These are phyloP conservation scores for Penicillium paxilli DNA, from an alignment of 495 filamentous ascomycete species.

Conservation along the genomic window DNA sequence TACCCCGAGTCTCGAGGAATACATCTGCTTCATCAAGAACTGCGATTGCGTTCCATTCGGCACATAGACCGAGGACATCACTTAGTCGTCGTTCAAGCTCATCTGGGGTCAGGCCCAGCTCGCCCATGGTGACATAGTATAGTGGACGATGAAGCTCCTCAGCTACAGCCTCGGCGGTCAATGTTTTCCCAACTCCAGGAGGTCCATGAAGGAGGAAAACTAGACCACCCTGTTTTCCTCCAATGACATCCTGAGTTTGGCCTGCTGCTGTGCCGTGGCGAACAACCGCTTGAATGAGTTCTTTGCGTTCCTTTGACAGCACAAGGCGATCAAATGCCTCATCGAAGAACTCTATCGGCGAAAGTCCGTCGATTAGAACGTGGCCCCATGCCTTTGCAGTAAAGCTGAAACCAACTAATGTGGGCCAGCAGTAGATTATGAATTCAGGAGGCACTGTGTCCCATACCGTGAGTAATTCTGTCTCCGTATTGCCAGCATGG, in stretches of 20 bases:
- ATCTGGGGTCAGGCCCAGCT: slow-evolving; percentile 11
- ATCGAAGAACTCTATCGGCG: too few species aligned
- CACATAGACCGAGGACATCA: slow-evolving; percentile 8
- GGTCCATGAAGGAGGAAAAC: slow-evolving; percentile 19
- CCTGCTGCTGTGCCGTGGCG: too few species aligned
- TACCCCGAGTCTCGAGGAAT: slow-evolving; percentile 17
- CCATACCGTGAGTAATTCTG: too few species aligned
- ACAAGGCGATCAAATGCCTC: too few species aligned
- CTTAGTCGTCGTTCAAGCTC: slow-evolving; percentile 11
- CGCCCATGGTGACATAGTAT: slow-evolving; percentile 11
- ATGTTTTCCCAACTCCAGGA: slow-evolving; percentile 22
- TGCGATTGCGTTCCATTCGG: slow-evolving; percentile 21
- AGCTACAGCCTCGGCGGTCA: slow-evolving; percentile 17
- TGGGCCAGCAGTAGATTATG: too few species aligned
- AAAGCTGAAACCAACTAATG: too few species aligned
- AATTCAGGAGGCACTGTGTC: too few species aligned
- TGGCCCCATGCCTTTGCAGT: too few species aligned
- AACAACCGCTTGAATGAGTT: too few species aligned
- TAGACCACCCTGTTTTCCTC: slow-evolving; percentile 16
- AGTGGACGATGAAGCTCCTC: slow-evolving; percentile 11
- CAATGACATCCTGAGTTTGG: slow-evolving; percentile 3
- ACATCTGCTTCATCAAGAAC: slow-evolving; percentile 31
- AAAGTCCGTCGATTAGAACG: too few species aligned
- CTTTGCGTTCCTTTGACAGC: too few species aligned
- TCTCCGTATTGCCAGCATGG: too few species aligned